Evolutionary conservation across 371 early-diverging fungal genomes (phyloP).

Genomic region (Saksenaea vasiformis): DNA sequence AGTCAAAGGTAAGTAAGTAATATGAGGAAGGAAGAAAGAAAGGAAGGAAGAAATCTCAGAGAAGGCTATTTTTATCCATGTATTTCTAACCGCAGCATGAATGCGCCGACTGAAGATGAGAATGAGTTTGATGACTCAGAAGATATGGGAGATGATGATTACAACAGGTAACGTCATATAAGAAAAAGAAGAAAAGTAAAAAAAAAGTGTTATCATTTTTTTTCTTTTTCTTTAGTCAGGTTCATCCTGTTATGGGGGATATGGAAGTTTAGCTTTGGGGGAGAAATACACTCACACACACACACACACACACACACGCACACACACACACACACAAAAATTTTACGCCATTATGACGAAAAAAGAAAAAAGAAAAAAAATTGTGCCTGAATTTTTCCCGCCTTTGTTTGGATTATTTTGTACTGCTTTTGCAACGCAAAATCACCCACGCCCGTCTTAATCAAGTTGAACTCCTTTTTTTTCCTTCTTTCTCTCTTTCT

Average conservation of each 20-base stretch:
- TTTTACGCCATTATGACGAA: conserved; percentile 1
- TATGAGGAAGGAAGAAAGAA: not conserved
- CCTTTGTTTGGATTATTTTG: not conserved
- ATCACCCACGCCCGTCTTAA: not conserved
- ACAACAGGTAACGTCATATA: conserved; percentile 12
- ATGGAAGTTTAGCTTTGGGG: conserved; percentile 23
- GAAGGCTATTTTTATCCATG: not conserved
- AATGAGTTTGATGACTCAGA: conserved; percentile 17
- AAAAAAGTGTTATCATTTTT: not conserved
- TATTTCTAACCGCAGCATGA: conserved; percentile 21
- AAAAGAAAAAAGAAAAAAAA: not conserved
- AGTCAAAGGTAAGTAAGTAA: conserved; percentile 67
- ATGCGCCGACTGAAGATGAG: conserved; percentile 34
- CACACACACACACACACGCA: too few relatives aligned
- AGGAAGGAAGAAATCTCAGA: not conserved
- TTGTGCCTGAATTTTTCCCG: conserved; percentile 6
- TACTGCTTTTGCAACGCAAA: not conserved
- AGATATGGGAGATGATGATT: conserved; percentile 13
- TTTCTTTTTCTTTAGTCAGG: conserved; percentile 17
- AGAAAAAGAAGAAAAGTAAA: not conserved
- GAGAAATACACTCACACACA: too few relatives aligned
- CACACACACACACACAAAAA: too few relatives aligned
- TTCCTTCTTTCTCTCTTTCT: not conserved
- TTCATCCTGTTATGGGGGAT: conserved; percentile 32
- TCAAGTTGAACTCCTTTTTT: conserved; percentile 1